Base-by-base conservation (phyloP, 176 grass and related monocot species). In the Thinopyrum elongatum region DNA sequence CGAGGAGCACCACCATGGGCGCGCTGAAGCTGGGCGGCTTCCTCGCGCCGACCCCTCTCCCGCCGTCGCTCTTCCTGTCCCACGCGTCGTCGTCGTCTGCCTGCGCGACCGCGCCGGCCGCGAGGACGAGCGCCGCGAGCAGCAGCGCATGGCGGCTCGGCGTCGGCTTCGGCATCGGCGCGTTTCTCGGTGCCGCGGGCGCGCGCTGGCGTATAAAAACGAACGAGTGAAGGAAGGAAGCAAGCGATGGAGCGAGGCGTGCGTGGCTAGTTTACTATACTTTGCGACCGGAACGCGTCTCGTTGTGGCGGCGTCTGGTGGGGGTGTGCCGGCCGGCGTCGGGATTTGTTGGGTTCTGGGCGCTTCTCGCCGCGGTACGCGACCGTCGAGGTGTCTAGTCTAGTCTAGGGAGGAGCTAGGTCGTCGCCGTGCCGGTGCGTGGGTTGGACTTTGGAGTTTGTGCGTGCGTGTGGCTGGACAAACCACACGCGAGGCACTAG, bases 1-100 rank as follows among this genome's bases (percentile, higher is more conserved):
- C 82, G 17, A 95, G 88, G 65, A 97, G 88, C 88, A 90, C 91
- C 10, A 74, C 80, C 72, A 95, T 81, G 7, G 93, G 89, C 86
- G 93, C 82, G 87, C 89, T 95, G 75, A 93, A 95, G 67, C 89
- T 83, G 2, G 61, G 19, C 76, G 77, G 30, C 70, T 70, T 53
- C 21, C 34, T 22, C 5, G 5, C 51, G 29, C 66, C 55, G n/a
- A 26, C 8, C 65, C 1, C n/a, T 5, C 74, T 25, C 25, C 62
- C 34, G 25, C 26, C 66, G 28, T 57, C 17, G 38, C 65, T 73
- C 6, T 76, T 25, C 64, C 53, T 82, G 42, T 63, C 82, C 21
- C 80, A 13, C 17, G 88, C 36, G 5, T 57, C 31, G 3, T 57
- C 5, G 25, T 36, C 31, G 12, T 19, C 7, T 31, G 25, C 9